Conservation (phyloP, 139 green algal species). For the Asterochloris sp. region DNA sequence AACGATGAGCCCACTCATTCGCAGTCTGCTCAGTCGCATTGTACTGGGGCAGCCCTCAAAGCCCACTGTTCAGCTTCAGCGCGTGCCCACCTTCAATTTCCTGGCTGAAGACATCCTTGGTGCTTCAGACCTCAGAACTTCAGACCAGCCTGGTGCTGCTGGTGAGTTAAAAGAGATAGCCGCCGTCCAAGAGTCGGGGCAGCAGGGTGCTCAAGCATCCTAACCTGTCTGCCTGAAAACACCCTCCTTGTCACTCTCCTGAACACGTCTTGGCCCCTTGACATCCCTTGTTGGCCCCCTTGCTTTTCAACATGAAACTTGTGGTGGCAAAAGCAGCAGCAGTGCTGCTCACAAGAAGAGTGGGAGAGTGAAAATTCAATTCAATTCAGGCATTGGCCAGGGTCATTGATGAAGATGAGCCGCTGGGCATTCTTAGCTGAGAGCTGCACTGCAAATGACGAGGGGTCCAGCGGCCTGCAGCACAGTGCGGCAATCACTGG, state of each 20-base stretch:
- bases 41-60: slow-evolving; percentile 13
- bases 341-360: not conserved
- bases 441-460: slow-evolving; percentile 9
- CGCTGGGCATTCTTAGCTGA: slow-evolving; percentile 7
- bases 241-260: too few species aligned
- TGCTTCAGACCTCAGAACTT: not conserved
- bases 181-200: too few species aligned
- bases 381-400: slow-evolving; percentile 14
- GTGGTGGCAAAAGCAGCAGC: too few species aligned
- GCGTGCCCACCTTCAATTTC: not conserved
- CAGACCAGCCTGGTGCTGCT: not conserved
- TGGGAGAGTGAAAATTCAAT: not conserved
- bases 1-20: slow-evolving; percentile 32
- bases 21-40: slow-evolving; percentile 22
- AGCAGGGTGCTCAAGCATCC: too few species aligned
- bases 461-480: slow-evolving; percentile 4
- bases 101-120: slow-evolving; percentile 3
- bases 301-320: too few species aligned
- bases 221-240: too few species aligned
- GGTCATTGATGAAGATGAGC: not conserved
- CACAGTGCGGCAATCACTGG: not conserved
- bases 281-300: too few species aligned
- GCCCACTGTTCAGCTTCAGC: not conserved
- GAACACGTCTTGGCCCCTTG: too few species aligned
- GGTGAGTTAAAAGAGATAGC: too few species aligned